Evolutionary conservation across 805 yeast species (phyloP), one percentile per base, ranked within the genome.

Genomic region (Ogataea corticis): DNA sequence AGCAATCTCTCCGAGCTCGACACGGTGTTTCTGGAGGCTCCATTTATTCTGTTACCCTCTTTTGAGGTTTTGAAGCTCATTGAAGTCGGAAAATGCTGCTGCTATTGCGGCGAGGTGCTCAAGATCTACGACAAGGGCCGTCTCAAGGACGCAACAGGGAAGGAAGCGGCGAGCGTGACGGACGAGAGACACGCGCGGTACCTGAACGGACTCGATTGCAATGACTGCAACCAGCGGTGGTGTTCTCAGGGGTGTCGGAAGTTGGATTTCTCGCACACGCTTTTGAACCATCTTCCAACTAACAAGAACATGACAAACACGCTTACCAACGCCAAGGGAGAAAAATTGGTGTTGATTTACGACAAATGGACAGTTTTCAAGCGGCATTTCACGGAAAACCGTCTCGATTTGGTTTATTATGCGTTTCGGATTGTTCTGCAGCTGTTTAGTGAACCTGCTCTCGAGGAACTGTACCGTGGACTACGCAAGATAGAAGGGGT

Each of bases 151-250:
- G 19, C 41, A 7, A 38, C 27, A 10, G 37, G 48, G 10, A 51
- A 50, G 27, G 50, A 45, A 10, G 30, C 32, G 10, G 27, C 49
- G 4, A 46, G 44, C n/a, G 15, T 56, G 3, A 31, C 46, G 2
- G 57, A 54, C 19, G 58, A 57, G 35, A 63, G 59, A 41, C 61
- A 57, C 39, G 57, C 55, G 10, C 48, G 68, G 17, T 64, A 52
- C 33, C 25, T 64, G 18, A 58, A 47, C 17, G 69, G 68, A 0
- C 46, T 65, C 17, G 69, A 65, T 42, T 65, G 69, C 37, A 55
- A 54, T 35, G 53, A 49, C 16, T 64, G 68, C 50, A 45, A 51
- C 23, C 45, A 46, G 4, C 49, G 60, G 31, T 65, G 69, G 69
- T 65, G 69, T 43, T 59, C 63, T 23, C 44, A 47, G 14, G 45